Base-by-base conservation (phyloP, 1,284 basidiomycete species). In the Cutaneotrichosporon cutaneum region DNA sequence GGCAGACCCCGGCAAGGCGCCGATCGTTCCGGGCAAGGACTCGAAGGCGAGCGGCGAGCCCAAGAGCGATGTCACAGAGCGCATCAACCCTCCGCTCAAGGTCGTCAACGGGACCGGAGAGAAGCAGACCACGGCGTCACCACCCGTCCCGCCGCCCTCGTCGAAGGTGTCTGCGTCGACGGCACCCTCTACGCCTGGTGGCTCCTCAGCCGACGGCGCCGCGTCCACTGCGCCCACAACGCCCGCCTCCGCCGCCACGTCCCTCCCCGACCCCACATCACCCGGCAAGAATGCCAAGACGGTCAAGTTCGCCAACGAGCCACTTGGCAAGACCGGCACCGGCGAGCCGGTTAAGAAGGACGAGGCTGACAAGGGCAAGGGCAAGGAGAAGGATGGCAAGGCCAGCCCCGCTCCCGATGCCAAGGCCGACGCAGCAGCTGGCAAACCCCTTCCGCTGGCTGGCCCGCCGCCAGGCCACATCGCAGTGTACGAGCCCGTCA, bases 1-100 rank as follows among this genome's bases (percentile, higher is more conserved):
- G n/a, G 32, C 30, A 9, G 24, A 50, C 26, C 24, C 21, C 2
- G 8, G 22, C 33, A 70, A 68, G 51, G 68, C 66, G 56, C 63
- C 67, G 32, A 68, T 33, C 30, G 14, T 56, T 11, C 55, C 55
- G 3, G 21, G 21, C 14, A 39, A 42, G 33, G 36, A 22, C 39
- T 36, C 53, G 22, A 47, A 26, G 22, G 45, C 21, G 10, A 47
- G 22, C 16, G 45, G 24, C 24, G 24, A 47, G 45, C 45, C 45
- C 24, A 26, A 26, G 14, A 32, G 27, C 48, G 48, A 45, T 4
- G 18, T 55, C 22, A 55, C 54, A 7, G 26, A n/a, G 39, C 54
- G 39, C 18, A 22, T 55, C 27, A 42, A 55, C 8, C 54, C 54
- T 3, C 54, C 54, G 14, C 54, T 55, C 3, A 42, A 39, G 11